phyloP scores from a whole-genome alignment of 768 basidiomycete species.

The Guyanaporus albipodus region DNA sequence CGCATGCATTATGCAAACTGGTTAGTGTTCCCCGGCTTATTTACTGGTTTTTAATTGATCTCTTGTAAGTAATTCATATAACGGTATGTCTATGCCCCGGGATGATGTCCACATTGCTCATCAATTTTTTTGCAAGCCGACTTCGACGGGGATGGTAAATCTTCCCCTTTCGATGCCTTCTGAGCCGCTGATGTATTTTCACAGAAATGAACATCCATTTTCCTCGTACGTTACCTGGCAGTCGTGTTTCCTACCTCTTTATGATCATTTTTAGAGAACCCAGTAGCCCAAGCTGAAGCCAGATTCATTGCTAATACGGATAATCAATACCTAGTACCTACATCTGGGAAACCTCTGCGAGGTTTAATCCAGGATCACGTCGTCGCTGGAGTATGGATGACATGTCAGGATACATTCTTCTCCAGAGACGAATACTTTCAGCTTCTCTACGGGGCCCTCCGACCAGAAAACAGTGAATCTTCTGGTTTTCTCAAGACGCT shows the following conservation, averaged over 20 bases:
- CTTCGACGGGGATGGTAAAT: conserved; percentile 86
- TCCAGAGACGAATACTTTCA: conserved; percentile 95
- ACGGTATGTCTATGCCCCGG: conserved; percentile 55
- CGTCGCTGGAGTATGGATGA: conserved; percentile 99
- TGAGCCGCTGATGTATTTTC: conserved; percentile 5
- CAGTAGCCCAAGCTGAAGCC: conserved; percentile 92
- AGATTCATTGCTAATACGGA: conserved; percentile 95
- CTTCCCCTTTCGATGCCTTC: background rate
- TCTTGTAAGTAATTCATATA: conserved; percentile 84
- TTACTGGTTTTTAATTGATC: conserved; percentile 11
- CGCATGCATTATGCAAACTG: conserved; percentile 99
- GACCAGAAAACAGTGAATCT: conserved; percentile 76
- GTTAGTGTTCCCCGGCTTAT: conserved; percentile 42
- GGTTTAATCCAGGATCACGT: conserved; percentile 99
- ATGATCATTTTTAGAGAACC: conserved; percentile 61
- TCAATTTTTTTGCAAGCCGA: conserved; percentile 50
- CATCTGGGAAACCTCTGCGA: conserved; percentile 95
- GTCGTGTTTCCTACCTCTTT: background rate
- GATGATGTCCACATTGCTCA: conserved; percentile 9
- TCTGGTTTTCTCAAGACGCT: conserved; percentile 67
- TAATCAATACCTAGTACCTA: conserved; percentile 98
- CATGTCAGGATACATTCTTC: conserved; percentile 91
- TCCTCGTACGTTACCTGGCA: conserved; percentile 62
- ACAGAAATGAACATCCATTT: conserved; percentile 99
- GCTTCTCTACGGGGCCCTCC: conserved; percentile 88